Conservation (phyloP, 495 filamentous ascomycete species). For the Parmelia sp. region DNA sequence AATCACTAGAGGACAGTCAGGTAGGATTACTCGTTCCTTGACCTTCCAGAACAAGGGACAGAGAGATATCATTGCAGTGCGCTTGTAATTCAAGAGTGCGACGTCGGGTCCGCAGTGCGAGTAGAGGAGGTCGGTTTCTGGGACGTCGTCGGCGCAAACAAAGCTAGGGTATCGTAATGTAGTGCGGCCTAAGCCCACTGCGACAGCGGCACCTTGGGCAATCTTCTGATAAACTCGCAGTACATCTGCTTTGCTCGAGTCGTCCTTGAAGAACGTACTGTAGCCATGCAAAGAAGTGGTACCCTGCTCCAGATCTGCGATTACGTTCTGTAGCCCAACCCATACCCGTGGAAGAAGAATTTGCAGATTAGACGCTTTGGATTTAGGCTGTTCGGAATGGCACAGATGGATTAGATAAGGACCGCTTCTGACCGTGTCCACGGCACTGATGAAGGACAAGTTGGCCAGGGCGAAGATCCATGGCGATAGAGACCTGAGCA, state of each 20-base stretch:
- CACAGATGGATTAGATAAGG: constrained; percentile 2
- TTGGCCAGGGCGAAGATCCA: not conserved
- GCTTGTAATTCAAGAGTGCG: not conserved
- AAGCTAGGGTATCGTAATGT: not conserved
- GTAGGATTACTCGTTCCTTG: not conserved
- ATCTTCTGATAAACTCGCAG: not conserved
- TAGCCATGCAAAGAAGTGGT: not conserved
- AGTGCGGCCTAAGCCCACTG: not conserved
- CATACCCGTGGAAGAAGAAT: not conserved
- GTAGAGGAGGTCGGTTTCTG: constrained; percentile 1
- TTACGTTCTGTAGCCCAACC: not conserved
- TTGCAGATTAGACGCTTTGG: constrained; percentile 3
- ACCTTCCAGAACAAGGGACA: not conserved
- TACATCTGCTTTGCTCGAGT: not conserved
- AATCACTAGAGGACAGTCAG: not conserved
- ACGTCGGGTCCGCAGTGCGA: not conserved
- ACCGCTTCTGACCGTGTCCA: constrained; percentile 3
- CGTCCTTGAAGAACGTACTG: constrained; percentile 1
- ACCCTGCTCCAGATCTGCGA: not conserved
- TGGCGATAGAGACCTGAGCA: too few relatives aligned
- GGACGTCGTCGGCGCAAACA: not conserved
- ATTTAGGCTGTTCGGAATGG: not conserved
- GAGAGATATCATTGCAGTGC: not conserved
- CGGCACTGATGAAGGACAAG: not conserved
- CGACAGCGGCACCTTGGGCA: not conserved